phyloP scores from a whole-genome alignment of 495 filamentous ascomycete genomes.

The Xylaria nigripes region DNA sequence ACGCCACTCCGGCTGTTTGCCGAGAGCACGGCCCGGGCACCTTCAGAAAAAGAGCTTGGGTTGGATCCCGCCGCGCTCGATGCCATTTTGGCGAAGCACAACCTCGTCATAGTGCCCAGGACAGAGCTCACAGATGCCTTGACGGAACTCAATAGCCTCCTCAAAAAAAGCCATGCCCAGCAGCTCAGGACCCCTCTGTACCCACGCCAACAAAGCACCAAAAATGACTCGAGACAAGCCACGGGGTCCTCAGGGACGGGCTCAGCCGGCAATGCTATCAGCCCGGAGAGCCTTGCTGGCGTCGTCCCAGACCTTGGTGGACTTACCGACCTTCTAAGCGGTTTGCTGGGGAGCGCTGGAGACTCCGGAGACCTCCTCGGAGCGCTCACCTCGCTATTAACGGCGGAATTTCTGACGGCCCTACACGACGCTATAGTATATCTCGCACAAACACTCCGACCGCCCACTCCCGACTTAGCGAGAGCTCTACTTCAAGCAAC shows the following conservation, averaged over 20 bases:
- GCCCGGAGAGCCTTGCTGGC: not conserved
- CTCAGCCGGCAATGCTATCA: not conserved
- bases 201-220: constrained; percentile 15
- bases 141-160: constrained; percentile 28
- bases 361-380: constrained; percentile 18
- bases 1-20: constrained; percentile 20
- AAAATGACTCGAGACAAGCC: constrained; percentile 6
- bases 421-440: constrained; percentile 28
- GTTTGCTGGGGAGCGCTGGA: constrained; percentile 15
- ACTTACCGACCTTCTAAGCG: constrained; percentile 18
- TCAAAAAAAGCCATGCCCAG: constrained; percentile 22
- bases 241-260: not conserved
- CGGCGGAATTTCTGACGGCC: constrained; percentile 25
- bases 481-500: constrained; percentile 23
- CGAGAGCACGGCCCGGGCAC: constrained; percentile 12
- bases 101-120: constrained; percentile 29
- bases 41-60: constrained; percentile 18
- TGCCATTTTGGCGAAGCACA: constrained; percentile 26
- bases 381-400: constrained; percentile 22
- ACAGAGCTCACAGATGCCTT: constrained; percentile 31
- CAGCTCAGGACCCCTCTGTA: constrained; percentile 20
- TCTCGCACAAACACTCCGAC: constrained; percentile 24
- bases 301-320: not conserved
- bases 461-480: constrained; percentile 23
- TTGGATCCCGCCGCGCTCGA: constrained; percentile 16